Conservation (phyloP, 305 asterid genomes). For the Euphrasia arctica region DNA sequence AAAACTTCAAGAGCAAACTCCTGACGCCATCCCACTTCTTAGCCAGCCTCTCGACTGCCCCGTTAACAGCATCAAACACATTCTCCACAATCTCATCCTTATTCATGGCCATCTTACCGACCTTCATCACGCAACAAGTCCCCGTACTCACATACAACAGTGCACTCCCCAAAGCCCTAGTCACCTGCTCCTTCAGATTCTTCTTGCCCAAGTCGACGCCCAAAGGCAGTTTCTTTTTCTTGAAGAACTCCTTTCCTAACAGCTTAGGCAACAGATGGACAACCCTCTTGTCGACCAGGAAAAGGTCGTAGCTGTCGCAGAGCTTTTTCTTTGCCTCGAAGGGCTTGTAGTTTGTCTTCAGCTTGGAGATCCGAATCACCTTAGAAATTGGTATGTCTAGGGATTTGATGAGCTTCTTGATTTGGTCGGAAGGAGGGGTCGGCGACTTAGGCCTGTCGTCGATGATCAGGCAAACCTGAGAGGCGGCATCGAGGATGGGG, state of each 20-base stretch:
- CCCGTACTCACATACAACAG: conserved; percentile 64
- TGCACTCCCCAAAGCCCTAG: conserved; percentile 60
- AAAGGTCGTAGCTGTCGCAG: conserved; percentile 69
- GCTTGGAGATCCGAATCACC: conserved; percentile 62
- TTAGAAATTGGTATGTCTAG: conserved; percentile 52
- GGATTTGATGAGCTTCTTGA: conserved; percentile 58
- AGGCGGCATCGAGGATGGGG: conserved; percentile 42
- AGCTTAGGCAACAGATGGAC: conserved; percentile 81
- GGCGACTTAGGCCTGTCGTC: conserved; percentile 68
- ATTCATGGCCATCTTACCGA: conserved; percentile 64
- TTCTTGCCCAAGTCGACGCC: conserved; percentile 63
- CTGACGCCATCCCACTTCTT: conserved; percentile 82
- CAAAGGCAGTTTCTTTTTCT: conserved; percentile 80
- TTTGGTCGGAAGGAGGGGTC: conserved; percentile 52
- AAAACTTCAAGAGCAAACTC: conserved; percentile 74
- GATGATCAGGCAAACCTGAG: conserved; percentile 61
- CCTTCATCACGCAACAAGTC: conserved; percentile 75
- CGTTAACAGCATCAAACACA: conserved; percentile 43
- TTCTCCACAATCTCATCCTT: conserved; percentile 58
- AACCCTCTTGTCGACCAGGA: conserved; percentile 70
- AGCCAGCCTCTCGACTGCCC: conserved; percentile 48
- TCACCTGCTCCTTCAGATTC: conserved; percentile 64
- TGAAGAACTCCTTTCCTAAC: conserved; percentile 68
- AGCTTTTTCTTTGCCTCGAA: conserved; percentile 74
- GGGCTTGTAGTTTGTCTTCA: conserved; percentile 70